Percentiles rank a stretch among this genome's conserved stretches.
phyloP scores from a whole-genome alignment of 2,329 filamentous ascomycete genomes.

The Septoria petroselini region DNA sequence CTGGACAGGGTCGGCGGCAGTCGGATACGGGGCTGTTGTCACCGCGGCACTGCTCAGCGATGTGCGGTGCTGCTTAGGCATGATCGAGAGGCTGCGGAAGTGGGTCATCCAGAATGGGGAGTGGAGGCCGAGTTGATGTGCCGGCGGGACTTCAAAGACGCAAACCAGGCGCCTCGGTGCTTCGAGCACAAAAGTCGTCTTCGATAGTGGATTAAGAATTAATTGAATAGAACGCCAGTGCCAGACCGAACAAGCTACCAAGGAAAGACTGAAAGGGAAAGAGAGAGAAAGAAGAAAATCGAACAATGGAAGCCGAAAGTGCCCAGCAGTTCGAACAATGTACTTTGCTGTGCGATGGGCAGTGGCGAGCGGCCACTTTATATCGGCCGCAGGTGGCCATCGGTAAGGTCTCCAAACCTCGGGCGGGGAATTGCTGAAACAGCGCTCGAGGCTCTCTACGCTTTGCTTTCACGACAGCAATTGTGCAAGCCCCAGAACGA shows the following conservation, averaged over 20 bases:
- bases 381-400: constrained; percentile 18
- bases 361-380: constrained; percentile 23
- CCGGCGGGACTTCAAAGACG: constrained; percentile 1
- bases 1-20: constrained; percentile 34
- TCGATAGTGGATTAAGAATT: constrained; percentile 27
- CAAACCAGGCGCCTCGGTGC: constrained; percentile 22
- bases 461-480: background rate
- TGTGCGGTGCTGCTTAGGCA: constrained; percentile 46
- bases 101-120: constrained; percentile 29
- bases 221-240: constrained; percentile 29
- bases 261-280: constrained; percentile 35
- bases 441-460: background rate
- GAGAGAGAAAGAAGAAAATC: constrained; percentile 32
- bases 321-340: constrained; percentile 12
- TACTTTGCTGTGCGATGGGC: constrained; percentile 4
- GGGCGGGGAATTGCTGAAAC: constrained; percentile 23
- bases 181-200: constrained; percentile 25
- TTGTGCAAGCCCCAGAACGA: constrained; percentile 14
- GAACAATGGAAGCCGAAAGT: constrained; percentile 19
- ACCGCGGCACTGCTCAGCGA: constrained; percentile 28
- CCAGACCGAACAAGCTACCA: constrained; percentile 35
- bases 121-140: background rate
- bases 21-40: constrained; percentile 38
- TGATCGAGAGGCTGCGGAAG: constrained; percentile 36
- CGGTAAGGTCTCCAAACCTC: background rate